These are phyloP conservation scores for Talaromyces sp. DNA, from an alignment of 2,329 filamentous ascomycete genomes.

Conservation along the genomic window DNA sequence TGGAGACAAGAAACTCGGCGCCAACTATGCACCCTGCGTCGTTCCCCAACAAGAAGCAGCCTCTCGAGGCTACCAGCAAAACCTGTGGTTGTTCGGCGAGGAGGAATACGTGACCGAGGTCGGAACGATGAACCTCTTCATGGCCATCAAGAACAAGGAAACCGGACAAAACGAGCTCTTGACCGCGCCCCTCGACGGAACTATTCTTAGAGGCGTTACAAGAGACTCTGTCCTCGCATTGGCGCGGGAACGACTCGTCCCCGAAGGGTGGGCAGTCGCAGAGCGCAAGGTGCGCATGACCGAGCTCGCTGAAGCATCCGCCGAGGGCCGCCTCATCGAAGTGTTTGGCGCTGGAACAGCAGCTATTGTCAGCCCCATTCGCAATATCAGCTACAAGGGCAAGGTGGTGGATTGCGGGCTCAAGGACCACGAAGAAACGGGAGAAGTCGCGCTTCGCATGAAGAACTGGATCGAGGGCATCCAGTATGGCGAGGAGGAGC, in stretches of 20 bases:
- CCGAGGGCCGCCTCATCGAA: constrained; percentile 83
- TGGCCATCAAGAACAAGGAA: constrained; percentile 75
- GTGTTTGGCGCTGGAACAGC: constrained; percentile 93
- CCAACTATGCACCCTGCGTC: constrained; percentile 99
- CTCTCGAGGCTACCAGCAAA: constrained; percentile 91
- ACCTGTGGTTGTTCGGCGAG: constrained; percentile 94
- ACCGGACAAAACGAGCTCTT: constrained; percentile 88
- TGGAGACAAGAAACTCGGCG: constrained; percentile 96
- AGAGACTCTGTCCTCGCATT: constrained; percentile 85
- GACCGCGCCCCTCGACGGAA: constrained; percentile 94
- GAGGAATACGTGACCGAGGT: constrained; percentile 97
- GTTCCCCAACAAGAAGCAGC: constrained; percentile 92
- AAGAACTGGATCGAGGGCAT: constrained; percentile 95
- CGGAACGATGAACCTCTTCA: constrained; percentile 98
- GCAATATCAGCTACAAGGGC: constrained; percentile 85
- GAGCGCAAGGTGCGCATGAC: constrained; percentile 93
- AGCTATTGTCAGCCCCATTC: constrained; percentile 85
- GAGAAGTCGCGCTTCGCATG: constrained; percentile 78
- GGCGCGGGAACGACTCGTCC: constrained; percentile 74
- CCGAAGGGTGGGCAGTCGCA: constrained; percentile 80
- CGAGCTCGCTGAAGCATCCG: constrained; percentile 74
- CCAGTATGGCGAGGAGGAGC: constrained; percentile 90
- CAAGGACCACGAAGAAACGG: constrained; percentile 75
- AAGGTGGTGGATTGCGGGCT: constrained; percentile 78
- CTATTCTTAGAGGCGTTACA: constrained; percentile 92